Conservation (phyloP, 331 rosid genomes). For the Erythrophleum ivorense region DNA sequence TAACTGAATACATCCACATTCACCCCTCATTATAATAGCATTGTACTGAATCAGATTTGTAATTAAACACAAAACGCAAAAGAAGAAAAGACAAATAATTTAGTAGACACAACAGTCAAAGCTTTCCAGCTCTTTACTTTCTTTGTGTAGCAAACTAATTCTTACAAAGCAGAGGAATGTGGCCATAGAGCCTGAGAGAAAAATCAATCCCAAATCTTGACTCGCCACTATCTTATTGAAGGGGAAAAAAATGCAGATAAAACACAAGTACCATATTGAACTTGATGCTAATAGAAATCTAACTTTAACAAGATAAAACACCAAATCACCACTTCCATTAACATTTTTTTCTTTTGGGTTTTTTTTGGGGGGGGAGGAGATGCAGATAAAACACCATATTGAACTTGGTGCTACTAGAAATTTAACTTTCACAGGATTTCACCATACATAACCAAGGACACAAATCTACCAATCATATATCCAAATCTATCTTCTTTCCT, state of each 20-base stretch:
- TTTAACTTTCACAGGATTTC: slow-evolving; percentile 23
- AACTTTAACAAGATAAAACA: background rate
- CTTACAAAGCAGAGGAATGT: slow-evolving; percentile 14
- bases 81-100: background rate
- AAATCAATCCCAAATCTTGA: slow-evolving; percentile 26
- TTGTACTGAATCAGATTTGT: background rate
- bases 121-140: background rate
- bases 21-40: background rate
- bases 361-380: background rate
- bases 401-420: slow-evolving; percentile 32
- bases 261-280: background rate
- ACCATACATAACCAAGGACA: background rate
- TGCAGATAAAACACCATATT: slow-evolving; percentile 18
- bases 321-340: background rate
- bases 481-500: slow-evolving; percentile 29
- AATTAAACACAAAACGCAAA: background rate
- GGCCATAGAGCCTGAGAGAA: slow-evolving; percentile 9
- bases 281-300: background rate
- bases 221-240: slow-evolving; percentile 37
- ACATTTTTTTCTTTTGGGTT: too few species aligned
- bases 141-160: background rate
- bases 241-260: background rate
- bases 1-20: slow-evolving; percentile 1
- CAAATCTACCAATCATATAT: slow-evolving; percentile 22
- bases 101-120: background rate